Conservation (phyloP, 306 rosid species). For the Lathyrus sativus region DNA sequence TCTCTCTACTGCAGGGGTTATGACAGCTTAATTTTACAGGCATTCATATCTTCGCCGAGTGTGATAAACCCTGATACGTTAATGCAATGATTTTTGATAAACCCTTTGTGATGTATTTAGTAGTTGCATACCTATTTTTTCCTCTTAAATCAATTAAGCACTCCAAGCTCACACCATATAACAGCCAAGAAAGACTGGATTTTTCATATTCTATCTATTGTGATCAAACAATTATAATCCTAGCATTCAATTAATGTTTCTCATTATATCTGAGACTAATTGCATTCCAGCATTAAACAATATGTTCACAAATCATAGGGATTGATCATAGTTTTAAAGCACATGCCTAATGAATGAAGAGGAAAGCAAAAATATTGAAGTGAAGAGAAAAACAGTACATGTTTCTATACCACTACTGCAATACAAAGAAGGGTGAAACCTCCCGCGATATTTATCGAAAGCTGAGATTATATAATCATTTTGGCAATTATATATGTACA, state of each 20-base stretch:
- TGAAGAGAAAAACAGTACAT: neutral
- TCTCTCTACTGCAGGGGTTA: conserved; percentile 25
- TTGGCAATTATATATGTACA: conserved; percentile 42
- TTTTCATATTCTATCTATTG: neutral
- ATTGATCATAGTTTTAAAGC: no score
- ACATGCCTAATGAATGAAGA: no score
- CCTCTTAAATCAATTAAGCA: neutral
- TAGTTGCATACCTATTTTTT: conserved; percentile 1
- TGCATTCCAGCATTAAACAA: no score
- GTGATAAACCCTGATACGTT: conserved; percentile 18
- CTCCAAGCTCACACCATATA: neutral
- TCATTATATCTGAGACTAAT: neutral
- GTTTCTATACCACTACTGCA: conserved; percentile 12
- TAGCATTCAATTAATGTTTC: neutral
- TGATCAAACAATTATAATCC: neutral
- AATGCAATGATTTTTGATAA: conserved; percentile 17
- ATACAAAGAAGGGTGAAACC: conserved; percentile 8
- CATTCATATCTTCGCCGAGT: conserved; percentile 7
- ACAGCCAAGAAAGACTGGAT: neutral
- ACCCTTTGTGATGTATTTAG: conserved; percentile 15
- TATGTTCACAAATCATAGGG: no score
- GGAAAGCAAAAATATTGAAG: no score
- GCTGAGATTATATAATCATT: conserved; percentile 12
- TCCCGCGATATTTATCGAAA: conserved; percentile 10
- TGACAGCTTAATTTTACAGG: conserved; percentile 22